Conservation (phyloP, 1,284 basidiomycete species). For the Athelia psychrophila region DNA sequence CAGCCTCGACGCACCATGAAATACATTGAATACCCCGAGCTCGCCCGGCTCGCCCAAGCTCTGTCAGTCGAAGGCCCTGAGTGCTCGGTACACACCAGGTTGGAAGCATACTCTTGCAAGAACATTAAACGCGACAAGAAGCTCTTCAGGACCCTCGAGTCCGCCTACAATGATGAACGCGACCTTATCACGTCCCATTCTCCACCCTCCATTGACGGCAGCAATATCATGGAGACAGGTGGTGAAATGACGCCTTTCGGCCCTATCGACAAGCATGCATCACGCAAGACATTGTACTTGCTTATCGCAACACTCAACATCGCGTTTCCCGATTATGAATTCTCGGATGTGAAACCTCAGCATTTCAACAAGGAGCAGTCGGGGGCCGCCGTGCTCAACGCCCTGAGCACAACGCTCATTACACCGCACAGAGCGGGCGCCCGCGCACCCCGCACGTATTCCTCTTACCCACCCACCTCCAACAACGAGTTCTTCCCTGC, state of each 20-base stretch:
- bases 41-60: conserved; percentile 78
- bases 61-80: conserved; percentile 86
- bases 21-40: conserved; percentile 84
- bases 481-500: conserved; percentile 71
- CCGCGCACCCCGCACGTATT: conserved; percentile 72
- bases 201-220: conserved; percentile 49
- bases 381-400: conserved; percentile 75
- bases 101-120: conserved; percentile 99
- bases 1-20: conserved; percentile 60
- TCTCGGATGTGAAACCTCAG: conserved; percentile 87
- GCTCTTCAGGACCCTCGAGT: conserved; percentile 90
- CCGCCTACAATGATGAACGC: conserved; percentile 73
- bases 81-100: conserved; percentile 87
- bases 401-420: conserved; percentile 76
- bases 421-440: conserved; percentile 63
- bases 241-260: conserved; percentile 78
- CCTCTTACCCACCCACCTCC: conserved; percentile 74
- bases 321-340: conserved; percentile 97
- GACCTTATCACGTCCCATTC: conserved; percentile 54
- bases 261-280: conserved; percentile 70
- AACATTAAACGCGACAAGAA: conserved; percentile 96
- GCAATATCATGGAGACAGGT: conserved; percentile 43
- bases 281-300: conserved; percentile 88
- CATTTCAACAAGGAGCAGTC: conserved; percentile 88
- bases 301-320: conserved; percentile 97